Percentiles rank a stretch among this genome's conserved stretches.
Conservation (phyloP, 2,329 filamentous ascomycete species). For the Colletotrichum sansevieriae region DNA sequence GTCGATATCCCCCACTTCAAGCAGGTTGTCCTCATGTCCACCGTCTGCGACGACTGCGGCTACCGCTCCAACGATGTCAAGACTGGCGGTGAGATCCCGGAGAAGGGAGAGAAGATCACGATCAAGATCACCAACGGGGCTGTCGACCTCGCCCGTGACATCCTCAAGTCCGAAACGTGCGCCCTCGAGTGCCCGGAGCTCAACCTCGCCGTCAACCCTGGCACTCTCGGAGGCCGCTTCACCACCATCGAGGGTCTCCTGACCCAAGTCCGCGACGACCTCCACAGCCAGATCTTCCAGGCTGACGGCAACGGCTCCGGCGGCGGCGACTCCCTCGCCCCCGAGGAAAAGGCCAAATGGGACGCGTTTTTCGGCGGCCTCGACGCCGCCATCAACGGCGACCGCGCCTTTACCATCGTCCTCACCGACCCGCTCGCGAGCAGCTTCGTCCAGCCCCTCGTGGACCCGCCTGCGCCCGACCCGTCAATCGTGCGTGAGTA, state of each 20-base stretch:
- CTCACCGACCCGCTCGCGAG: constrained; percentile 90
- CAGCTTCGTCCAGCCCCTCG: constrained; percentile 93
- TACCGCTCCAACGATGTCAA: constrained; percentile 98
- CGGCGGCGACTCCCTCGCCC: constrained; percentile 83
- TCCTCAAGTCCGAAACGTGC: constrained; percentile 96
- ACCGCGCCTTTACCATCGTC: constrained; percentile 84
- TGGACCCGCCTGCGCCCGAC: constrained; percentile 77
- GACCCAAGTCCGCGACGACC: constrained; percentile 91
- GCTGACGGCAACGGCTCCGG: constrained; percentile 75
- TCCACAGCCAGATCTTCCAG: constrained; percentile 90
- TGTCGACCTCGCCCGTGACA: constrained; percentile 85
- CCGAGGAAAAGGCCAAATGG: constrained; percentile 79
- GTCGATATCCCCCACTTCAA: constrained; percentile 98
- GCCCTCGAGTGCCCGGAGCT: constrained; percentile 89
- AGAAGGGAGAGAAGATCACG: constrained; percentile 85
- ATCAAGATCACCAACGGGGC: constrained; percentile 76
- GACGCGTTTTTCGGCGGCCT: constrained; percentile 83
- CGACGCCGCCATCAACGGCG: constrained; percentile 82
- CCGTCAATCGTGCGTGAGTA: constrained; percentile 84
- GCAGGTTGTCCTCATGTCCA: constrained; percentile 96
- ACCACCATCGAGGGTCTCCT: constrained; percentile 96
- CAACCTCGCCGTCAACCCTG: constrained; percentile 87
- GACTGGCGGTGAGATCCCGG: constrained; percentile 92
- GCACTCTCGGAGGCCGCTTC: constrained; percentile 94
- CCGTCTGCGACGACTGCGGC: constrained; percentile 90